Base-by-base conservation (phyloP, 768 basidiomycete species). In the Tylopilus vinaceipallidus region DNA sequence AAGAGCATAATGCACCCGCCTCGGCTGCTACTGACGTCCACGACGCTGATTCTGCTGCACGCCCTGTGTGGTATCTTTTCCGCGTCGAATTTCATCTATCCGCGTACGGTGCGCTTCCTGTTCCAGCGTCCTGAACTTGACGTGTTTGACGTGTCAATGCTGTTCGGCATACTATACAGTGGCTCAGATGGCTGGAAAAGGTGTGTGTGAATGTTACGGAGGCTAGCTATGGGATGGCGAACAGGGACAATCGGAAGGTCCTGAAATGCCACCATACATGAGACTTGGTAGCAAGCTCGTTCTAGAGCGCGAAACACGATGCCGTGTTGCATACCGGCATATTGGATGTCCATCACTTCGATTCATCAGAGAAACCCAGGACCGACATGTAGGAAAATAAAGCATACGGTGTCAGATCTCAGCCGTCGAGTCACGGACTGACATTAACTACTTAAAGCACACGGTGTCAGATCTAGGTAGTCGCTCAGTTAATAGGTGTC, bases 111-210 rank as follows among this genome's bases (percentile, higher is more conserved):
- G 1, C 80, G 88, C 5, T 98, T 97, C 76, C 79, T 98, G 6
- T 78, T 98, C 0, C 94, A 97, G 67, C 82, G 95, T 2, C 86
- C 92, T 1, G 78, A 83, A 47, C 71, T 98, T 7, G 95, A 98
- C 59, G 71, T 72, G 1, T 73, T 71, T 1, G 95, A 98, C 61
- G 90, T 98, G 0, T 95, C 95, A 0, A 84, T 98, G 84, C 70
- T 99, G 5, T 98, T 91, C 61, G 75, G 75, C 11, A 86, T 95
- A 83, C 73, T 98, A 3, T 97, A 92, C 64, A 91, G 88, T 57
- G 77, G 76, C 20, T 71, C 74, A 3, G 86, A 89, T 33, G 84
- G 86, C 13, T 93, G 90, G 87, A 87, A 83, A 70, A 87, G 83
- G 66, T 75, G 91, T n/a, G 76, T 76, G 2, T 98, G 94, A 93